These are phyloP conservation scores for Xylogone sp. DNA, from an alignment of 2,329 filamentous ascomycete genomes.

Conservation along the genomic window DNA sequence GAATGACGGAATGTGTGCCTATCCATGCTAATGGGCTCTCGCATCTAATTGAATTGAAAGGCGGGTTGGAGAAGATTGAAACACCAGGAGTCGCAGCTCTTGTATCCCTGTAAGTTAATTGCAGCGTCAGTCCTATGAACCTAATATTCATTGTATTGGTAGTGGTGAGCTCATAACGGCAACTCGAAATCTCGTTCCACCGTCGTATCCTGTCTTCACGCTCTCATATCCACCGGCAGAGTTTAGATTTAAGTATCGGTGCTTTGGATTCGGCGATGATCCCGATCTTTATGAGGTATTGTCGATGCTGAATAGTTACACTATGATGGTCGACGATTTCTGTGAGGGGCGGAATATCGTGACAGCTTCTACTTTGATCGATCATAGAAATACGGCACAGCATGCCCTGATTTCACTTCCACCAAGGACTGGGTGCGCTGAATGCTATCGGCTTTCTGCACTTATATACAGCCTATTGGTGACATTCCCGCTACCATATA, in stretches of 20 bases:
- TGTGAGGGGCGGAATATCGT: background rate
- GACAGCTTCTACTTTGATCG: background rate
- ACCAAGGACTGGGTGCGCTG: background rate
- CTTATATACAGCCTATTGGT: conserved; percentile 3
- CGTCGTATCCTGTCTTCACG: background rate
- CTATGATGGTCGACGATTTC: conserved; percentile 4
- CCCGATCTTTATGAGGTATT: conserved; percentile 1
- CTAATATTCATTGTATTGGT: background rate
- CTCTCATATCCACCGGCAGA: background rate
- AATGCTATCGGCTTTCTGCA: conserved; percentile 1
- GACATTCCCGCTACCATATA: conserved; percentile 1
- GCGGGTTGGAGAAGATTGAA: conserved; percentile 1
- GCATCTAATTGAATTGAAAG: background rate
- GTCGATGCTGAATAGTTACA: conserved; percentile 1
- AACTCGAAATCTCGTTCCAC: background rate
- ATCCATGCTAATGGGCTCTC: conserved; percentile 1
- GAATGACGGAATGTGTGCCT: background rate
- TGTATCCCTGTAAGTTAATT: background rate
- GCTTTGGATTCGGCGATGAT: background rate
- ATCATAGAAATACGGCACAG: conserved; percentile 1
- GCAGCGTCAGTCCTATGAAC: background rate
- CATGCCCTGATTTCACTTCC: conserved; percentile 1
- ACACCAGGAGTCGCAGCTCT: background rate
- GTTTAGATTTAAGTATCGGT: background rate
- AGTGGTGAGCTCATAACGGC: background rate